Evolutionary conservation across 2,329 filamentous ascomycete genomes (phyloP), one percentile per base, ranked within the genome.

Genomic region (Chaetomium olivaceum): DNA sequence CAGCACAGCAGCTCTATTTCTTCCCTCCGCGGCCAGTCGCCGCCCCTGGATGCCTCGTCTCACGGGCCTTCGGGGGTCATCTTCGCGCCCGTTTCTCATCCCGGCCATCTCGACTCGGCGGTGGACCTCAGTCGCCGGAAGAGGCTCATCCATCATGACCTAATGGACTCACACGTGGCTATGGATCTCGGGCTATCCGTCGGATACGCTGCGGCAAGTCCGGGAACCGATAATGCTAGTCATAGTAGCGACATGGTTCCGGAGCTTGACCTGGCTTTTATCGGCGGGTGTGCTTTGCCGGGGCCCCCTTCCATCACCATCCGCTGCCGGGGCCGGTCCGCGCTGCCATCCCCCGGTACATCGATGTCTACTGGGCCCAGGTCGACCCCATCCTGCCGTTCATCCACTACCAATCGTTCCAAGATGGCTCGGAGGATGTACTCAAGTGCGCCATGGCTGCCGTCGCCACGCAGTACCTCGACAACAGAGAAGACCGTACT

Each of bases 361-460:
- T 86, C 66, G 77, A 82, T 27, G 75, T 82, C 43, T 86, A 85
- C 74, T 86, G 84, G 84, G 77, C 80, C 59, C 79, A 78, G 66
- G 80, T 85, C 58, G 78, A 85, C 69, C 76, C 77, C 25, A 68
- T 77, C 63, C 81, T 80, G 69, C 83, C 84, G n/a, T 73, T 86
- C 29, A 77, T 86, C 29, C 84, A 87, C 73, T 78, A 78, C 64
- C 73, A 76, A 25, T 80, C 78, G 16, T 80, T 82, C 50, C 80
- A 83, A 63, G 76, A 74, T 29, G 74, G 74, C 21, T 74, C 75
- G 4, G 79, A 81, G 61, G 80, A 83, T 61, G 74, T 82, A 51
- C 75, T 86, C 55, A 79, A 76, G 16, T 85, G 79, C 67, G 82
- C 83, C 66, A 86, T 87, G 84, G 84, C 83, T 25, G 84, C 84